These are phyloP conservation scores for Ceratocystis papillata DNA, from an alignment of 2,329 filamentous ascomycete genomes.

Conservation along the genomic window DNA sequence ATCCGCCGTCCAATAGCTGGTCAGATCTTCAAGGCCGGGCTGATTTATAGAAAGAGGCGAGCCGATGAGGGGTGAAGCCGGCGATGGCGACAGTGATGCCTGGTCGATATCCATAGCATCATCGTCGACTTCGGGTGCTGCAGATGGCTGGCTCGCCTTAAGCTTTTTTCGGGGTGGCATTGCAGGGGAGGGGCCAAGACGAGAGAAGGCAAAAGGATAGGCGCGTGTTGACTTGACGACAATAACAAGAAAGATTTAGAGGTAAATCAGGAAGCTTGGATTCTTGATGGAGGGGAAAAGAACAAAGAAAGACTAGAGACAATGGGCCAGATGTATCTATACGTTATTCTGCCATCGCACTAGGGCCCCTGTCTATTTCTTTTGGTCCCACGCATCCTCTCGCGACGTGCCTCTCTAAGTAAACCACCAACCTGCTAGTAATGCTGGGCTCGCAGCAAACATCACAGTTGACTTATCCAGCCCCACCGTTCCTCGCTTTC, in stretches of 20 bases:
- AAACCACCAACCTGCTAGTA: background rate
- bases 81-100: constrained; percentile 30
- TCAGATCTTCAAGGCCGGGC: constrained; percentile 44
- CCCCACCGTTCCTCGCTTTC: background rate
- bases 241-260: background rate
- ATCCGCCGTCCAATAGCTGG: constrained; percentile 69
- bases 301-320: background rate
- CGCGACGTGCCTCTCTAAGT: background rate
- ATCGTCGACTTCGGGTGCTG: constrained; percentile 43
- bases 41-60: constrained; percentile 21
- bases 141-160: constrained; percentile 42
- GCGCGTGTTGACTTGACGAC: background rate
- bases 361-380: background rate
- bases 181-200: background rate
- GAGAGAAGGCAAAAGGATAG: background rate
- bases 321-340: constrained; percentile 12
- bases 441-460: no score
- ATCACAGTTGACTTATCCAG: no score
- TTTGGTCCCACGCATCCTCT: constrained; percentile 5
- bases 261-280: background rate
- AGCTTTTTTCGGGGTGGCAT: constrained; percentile 65
- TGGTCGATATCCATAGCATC: constrained; percentile 52
- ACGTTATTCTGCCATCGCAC: background rate
- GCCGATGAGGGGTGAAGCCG: constrained; percentile 7
- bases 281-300: constrained; percentile 1